Evolutionary conservation across 179 eudicot genomes (phyloP), one percentile per base, ranked within the genome.

Genomic region (Camellia oleifera): DNA sequence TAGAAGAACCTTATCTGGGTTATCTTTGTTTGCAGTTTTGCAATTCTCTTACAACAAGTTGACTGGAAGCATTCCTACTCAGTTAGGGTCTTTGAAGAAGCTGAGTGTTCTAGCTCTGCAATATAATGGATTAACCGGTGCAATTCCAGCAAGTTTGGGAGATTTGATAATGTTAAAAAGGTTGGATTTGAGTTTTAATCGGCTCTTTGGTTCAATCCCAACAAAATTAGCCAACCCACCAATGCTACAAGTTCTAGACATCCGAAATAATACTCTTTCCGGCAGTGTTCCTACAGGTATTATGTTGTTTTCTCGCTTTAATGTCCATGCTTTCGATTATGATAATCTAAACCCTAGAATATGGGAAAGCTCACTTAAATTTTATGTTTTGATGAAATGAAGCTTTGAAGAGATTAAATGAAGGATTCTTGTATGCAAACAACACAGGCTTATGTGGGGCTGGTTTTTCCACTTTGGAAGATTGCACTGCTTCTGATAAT

Each of bases 71-170:
- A 83, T 92, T 75, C 97, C 98, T 40, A 87, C 91, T 75, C 90
- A 91, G 79, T 83, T 94, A 20, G 95, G 97, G 57, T 88, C 88
- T 17, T 85, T 92, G 48, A 90, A 87, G 90, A 88, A 92, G 84
- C 98, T 94, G 32, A 85, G 77, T 81, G 92, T 92, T 76, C 87
- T 94, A 45, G 93, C 94, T 77, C 80, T 94, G 69, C 93, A 91
- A 82, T 91, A 87, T 77, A 94, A 94, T 85, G 84, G 82, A 71
- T 78, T 93, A 60, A 90, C 82, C 32, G 98, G 97, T 64, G 94
- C 97, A 20, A 89, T 93, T 64, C 98, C 97, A 65, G 98, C 98
- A 73, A 92, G 91, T 76, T 84, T 92, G 79, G 98, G 98, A 60
- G 89, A 88, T 18, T 79, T 94, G 84, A 74, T 80, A 72, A 70